Conservation (phyloP, 129 eudicot genomes). For the Artemisia argyi region DNA sequence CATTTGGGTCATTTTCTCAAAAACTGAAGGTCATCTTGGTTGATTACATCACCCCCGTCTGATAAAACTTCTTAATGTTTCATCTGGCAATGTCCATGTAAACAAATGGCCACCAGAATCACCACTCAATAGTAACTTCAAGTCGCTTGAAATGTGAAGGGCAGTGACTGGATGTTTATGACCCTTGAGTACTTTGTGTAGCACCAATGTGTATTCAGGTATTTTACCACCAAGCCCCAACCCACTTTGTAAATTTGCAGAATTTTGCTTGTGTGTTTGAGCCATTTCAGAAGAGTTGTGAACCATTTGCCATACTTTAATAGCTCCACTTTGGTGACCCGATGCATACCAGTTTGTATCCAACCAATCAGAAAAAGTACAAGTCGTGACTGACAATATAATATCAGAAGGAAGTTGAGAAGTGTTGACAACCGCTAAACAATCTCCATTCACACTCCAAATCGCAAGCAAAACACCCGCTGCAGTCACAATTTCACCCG, state of each 20-base stretch:
- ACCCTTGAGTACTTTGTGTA: slow-evolving; percentile 81
- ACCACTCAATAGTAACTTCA: slow-evolving; percentile 85
- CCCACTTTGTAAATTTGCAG: slow-evolving; percentile 45
- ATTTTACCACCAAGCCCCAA: slow-evolving; percentile 51
- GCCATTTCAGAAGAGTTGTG: slow-evolving; percentile 48
- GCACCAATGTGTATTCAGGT: slow-evolving; percentile 72
- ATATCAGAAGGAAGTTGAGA: slow-evolving; percentile 93
- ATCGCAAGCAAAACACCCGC: slow-evolving; percentile 92
- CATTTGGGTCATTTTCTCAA: background rate
- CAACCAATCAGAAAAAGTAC: slow-evolving; percentile 82
- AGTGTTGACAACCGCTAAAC: slow-evolving; percentile 79
- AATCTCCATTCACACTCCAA: slow-evolving; percentile 93
- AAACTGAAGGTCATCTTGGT: slow-evolving; percentile 13
- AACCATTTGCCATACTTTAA: slow-evolving; percentile 90
- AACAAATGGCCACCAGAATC: slow-evolving; percentile 86
- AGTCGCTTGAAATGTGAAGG: slow-evolving; percentile 66
- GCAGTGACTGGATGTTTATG: slow-evolving; percentile 92
- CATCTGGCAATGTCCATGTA: slow-evolving; percentile 88
- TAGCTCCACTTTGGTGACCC: slow-evolving; percentile 95
- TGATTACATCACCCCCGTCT: slow-evolving; percentile 59
- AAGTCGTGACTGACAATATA: slow-evolving; percentile 65
- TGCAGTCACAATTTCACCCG: slow-evolving; percentile 79
- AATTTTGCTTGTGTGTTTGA: slow-evolving; percentile 33
- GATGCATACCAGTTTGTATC: slow-evolving; percentile 85
- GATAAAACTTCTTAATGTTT: slow-evolving; percentile 50